phyloP scores from a whole-genome alignment of 257 asterid species.

The Petunia secreta region DNA sequence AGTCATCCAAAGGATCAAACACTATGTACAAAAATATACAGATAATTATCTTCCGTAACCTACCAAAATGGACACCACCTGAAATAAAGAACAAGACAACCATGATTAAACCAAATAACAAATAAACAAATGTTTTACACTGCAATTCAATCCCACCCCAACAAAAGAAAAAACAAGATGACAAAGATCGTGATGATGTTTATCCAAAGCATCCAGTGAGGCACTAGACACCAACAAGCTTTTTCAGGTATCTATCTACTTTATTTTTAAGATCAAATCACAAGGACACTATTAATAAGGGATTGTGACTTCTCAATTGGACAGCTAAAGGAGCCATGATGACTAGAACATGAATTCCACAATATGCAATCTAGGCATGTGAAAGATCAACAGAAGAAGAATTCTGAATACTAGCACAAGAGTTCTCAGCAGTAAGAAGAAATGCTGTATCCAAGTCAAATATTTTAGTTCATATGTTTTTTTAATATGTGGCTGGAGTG shows the following conservation, averaged over 20 bases:
- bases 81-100: constrained; percentile 35
- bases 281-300: neutral
- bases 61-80: constrained; percentile 99
- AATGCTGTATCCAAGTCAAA: neutral
- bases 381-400: neutral
- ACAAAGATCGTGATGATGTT: neutral
- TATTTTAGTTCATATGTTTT: neutral
- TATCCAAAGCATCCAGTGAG: neutral
- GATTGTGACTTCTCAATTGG: neutral
- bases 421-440: neutral
- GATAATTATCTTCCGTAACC: neutral
- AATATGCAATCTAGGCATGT: neutral
- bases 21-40: constrained; percentile 33
- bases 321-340: no score
- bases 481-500: neutral
- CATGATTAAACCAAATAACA: constrained; percentile 18
- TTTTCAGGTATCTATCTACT: neutral
- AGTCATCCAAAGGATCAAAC: neutral
- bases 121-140: neutral
- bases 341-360: neutral
- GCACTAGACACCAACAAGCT: neutral
- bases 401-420: neutral
- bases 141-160: neutral
- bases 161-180: neutral
- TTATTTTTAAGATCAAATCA: neutral